Evolutionary conservation across 257 asterid species (phyloP).

Genomic region (Solanum infundibuliforme): DNA sequence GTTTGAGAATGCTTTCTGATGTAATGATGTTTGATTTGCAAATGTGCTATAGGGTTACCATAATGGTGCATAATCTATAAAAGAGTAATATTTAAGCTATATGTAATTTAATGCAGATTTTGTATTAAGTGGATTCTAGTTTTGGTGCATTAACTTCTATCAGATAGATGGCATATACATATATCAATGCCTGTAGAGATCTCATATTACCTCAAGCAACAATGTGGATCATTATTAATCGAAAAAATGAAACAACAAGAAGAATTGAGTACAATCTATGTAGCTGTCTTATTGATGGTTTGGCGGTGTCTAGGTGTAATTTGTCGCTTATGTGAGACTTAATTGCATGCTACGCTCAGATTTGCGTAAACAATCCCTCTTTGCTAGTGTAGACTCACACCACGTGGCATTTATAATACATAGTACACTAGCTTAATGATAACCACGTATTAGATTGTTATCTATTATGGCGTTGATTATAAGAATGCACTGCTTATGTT

Average conservation of each 20-base stretch:
- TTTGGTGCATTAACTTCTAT: background rate
- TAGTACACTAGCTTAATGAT: background rate
- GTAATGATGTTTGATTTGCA: background rate
- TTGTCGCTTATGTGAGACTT: background rate
- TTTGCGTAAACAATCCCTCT: background rate
- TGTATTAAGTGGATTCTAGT: background rate
- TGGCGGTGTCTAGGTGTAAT: background rate
- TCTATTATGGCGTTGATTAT: background rate
- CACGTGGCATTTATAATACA: background rate
- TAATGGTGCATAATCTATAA: background rate
- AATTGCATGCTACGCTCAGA: background rate
- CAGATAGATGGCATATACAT: background rate
- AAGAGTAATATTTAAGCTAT: background rate
- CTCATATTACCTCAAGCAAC: background rate
- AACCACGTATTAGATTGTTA: background rate
- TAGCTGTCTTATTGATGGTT: background rate
- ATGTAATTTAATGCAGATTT: background rate
- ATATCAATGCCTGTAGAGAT: background rate
- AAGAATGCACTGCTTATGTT: background rate
- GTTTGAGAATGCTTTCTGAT: background rate
- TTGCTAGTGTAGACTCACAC: background rate
- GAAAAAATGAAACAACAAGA: background rate
- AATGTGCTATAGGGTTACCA: background rate
- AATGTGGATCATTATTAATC: background rate
- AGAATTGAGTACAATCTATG: background rate